Evolutionary conservation across 805 yeast genomes (phyloP).

Genomic region (Metschnikowia lochheadii): DNA sequence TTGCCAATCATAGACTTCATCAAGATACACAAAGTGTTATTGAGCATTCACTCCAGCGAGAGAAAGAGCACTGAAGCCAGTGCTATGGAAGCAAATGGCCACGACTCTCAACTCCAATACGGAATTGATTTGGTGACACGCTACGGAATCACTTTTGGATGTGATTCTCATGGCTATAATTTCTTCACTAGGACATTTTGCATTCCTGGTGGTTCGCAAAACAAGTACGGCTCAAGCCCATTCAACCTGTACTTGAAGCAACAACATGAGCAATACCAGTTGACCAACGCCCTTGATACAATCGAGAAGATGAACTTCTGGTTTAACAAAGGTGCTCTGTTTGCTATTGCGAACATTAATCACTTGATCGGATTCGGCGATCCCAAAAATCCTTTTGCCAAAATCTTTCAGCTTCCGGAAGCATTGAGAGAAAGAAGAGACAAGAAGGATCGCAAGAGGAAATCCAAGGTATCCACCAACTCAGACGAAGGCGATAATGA

Average conservation of each 20-base stretch:
- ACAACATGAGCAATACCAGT: conserved; percentile 22
- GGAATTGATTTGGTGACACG: conserved; percentile 60
- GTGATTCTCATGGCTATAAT: conserved; percentile 59
- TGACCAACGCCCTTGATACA: conserved; percentile 25
- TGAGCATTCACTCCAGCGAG: conserved; percentile 41
- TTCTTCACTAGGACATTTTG: conserved; percentile 49
- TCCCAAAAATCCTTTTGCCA: conserved; percentile 70
- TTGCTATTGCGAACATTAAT: conserved; percentile 71
- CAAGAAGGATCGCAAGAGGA: conserved; percentile 62
- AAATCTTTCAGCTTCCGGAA: conserved; percentile 66
- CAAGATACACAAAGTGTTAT: conserved; percentile 63
- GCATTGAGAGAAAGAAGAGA: conserved; percentile 68
- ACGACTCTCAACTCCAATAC: conserved; percentile 46
- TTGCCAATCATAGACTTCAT: conserved; percentile 58
- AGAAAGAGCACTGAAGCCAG: conserved; percentile 3
- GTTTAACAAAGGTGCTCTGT: conserved; percentile 71
- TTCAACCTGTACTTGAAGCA: conserved; percentile 24
- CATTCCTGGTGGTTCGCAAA: conserved; percentile 28
- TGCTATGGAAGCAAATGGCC: conserved; percentile 19
- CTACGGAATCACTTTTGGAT: conserved; percentile 64
- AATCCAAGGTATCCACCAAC: conserved; percentile 22
- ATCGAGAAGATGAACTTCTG: conserved; percentile 60
- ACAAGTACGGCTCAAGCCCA: conserved; percentile 24
- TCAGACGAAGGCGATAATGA: conserved; percentile 13
- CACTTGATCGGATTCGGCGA: conserved; percentile 79